These are phyloP conservation scores for Cryptococcus depauperatus DNA, from an alignment of 1,284 basidiomycete species.

Conservation along the genomic window DNA sequence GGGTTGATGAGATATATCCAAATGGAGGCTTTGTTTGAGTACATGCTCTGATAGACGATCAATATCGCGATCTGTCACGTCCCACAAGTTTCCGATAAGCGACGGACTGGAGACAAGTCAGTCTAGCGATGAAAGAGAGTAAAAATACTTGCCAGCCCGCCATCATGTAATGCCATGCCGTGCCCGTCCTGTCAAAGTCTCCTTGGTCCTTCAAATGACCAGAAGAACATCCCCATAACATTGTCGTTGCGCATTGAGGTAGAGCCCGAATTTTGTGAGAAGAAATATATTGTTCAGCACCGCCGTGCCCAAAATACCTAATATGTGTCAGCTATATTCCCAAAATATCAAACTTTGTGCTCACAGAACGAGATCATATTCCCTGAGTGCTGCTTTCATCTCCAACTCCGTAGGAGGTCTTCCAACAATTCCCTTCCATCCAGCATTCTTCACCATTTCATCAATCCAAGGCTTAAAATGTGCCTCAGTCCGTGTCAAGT, in stretches of 20 bases:
- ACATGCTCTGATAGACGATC: constrained; percentile 83
- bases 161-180: constrained; percentile 90
- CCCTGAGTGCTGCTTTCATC: constrained; percentile 59
- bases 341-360: constrained; percentile 36
- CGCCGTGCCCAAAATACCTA: constrained; percentile 95
- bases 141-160: constrained; percentile 70
- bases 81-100: constrained; percentile 91
- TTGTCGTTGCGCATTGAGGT: constrained; percentile 74
- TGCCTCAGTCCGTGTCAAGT: constrained; percentile 73
- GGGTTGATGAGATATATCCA: constrained; percentile 46
- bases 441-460: constrained; percentile 54
- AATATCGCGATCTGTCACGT: constrained; percentile 95
- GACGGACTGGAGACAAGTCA: constrained; percentile 57
- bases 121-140: not conserved
- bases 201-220: constrained; percentile 81
- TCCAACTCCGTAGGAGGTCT: constrained; percentile 72
- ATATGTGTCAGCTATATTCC: constrained; percentile 4
- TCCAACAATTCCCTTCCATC: constrained; percentile 79
- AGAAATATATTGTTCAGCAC: constrained; percentile 87
- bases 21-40: constrained; percentile 58
- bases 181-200: constrained; percentile 84
- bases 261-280: constrained; percentile 76
- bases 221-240: constrained; percentile 99
- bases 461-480: constrained; percentile 71
- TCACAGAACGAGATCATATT: constrained; percentile 74